Conservation (phyloP, 352 stramenopile species). For the Globisporangium alternatum region DNA sequence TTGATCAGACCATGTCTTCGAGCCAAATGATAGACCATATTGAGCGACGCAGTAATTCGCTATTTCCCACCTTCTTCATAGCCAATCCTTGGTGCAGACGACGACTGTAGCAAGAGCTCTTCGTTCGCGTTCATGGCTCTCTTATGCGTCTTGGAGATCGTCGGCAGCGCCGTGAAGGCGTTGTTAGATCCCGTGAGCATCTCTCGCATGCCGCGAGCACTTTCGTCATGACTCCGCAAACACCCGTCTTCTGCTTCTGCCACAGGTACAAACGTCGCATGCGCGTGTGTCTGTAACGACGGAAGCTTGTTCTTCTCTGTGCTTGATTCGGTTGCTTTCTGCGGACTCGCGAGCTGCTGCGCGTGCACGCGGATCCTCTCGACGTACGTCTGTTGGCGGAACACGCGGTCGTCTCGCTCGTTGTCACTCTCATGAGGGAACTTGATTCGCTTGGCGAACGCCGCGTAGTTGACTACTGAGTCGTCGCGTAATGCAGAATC, state of each 20-base stretch:
- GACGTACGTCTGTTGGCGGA: constrained; percentile 48
- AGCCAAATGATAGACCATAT: no score
- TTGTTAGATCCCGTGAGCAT: not conserved
- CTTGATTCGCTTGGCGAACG: constrained; percentile 39
- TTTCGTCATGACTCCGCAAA: not conserved
- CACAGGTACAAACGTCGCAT: not conserved
- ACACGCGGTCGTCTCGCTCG: constrained; percentile 31
- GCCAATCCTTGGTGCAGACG: not conserved
- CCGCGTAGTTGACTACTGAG: constrained; percentile 34
- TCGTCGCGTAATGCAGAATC: constrained; percentile 22
- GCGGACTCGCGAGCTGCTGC: constrained; percentile 20
- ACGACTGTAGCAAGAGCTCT: not conserved
- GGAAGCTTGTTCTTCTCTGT: not conserved
- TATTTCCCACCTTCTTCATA: not conserved
- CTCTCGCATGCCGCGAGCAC: not conserved
- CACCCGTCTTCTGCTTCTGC: not conserved
- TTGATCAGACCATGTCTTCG: not conserved
- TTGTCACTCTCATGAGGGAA: constrained; percentile 21
- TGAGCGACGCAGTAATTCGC: not conserved
- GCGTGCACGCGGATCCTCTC: constrained; percentile 41
- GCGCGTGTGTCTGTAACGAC: not conserved
- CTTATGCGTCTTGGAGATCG: not conserved
- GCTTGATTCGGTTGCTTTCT: constrained; percentile 9
- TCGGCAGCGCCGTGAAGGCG: constrained; percentile 5
- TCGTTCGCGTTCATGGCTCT: not conserved